Conservation (phyloP, 306 rosid genomes). For the Cicer bijugum region DNA sequence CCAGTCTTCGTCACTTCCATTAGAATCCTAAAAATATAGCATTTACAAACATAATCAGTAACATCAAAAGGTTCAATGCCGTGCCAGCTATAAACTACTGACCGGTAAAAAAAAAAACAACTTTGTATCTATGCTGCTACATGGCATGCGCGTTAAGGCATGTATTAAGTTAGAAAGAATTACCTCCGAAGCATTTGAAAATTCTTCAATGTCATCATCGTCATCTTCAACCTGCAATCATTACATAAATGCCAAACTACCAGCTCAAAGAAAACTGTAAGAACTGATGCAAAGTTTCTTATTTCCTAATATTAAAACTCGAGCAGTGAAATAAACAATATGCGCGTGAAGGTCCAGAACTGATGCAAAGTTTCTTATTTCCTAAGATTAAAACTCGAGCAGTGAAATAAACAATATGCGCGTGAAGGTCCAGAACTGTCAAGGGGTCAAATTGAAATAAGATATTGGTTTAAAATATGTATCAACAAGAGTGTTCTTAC, state of each 20-base stretch:
- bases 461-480: conserved; percentile 25
- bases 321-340: neutral
- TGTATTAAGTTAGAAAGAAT: conserved; percentile 20
- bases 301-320: conserved; percentile 23
- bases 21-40: conserved; percentile 49
- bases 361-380: conserved; percentile 24
- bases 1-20: conserved; percentile 81
- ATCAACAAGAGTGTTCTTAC: conserved; percentile 8
- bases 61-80: conserved; percentile 10
- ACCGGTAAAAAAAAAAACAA: neutral
- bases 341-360: neutral
- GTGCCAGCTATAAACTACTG: conserved; percentile 17
- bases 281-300: conserved; percentile 20
- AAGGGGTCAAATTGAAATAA: conserved; percentile 12
- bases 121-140: neutral
- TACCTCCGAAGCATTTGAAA: conserved; percentile 57
- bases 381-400: conserved; percentile 1
- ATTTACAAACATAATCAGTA: conserved; percentile 23
- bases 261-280: conserved; percentile 5
- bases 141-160: neutral
- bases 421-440: neutral
- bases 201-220: conserved; percentile 47
- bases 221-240: conserved; percentile 46
- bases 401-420: conserved; percentile 1
- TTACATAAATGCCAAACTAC: conserved; percentile 39